Base-by-base conservation (phyloP, 257 asterid species). In the Handroanthus guayacan region DNA sequence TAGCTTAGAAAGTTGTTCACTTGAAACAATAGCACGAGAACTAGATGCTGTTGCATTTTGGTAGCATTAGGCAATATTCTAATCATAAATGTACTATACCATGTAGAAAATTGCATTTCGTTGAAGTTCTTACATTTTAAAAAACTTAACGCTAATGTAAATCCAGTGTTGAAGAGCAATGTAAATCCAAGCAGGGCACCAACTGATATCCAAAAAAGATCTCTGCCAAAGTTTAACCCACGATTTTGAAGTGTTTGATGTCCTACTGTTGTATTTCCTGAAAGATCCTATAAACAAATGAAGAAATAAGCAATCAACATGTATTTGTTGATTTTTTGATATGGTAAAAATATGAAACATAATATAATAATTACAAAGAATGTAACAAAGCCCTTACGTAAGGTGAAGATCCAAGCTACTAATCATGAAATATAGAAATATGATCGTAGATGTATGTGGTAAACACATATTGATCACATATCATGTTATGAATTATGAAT, bases 111-210 rank as follows among this genome's bases (percentile, higher is more conserved):
- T 51, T 71, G 55, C 45, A 41, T 34, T 69, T 17, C 45, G 17
- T 51, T 17, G 13, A 9, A 31, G 72, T 66, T 66, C 77, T 76
- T 76, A 87, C 91, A 73, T 56, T 81, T 78, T 38, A 87, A 73
- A 58, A 72, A 83, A 52, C 78, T 85, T 11, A 87, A 77, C 78
- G 91, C 89, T 65, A 85, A 54, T 6, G 71, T 69, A 74, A 78
- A 85, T 31, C 89, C 88, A 39, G 74, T 57, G 69, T 87, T 83
- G 54, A 87, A 83, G 43, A 81, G 60, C 17, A 83, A 11, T 6
- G 81, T 31, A 67, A 85, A 73, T 11, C 89, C 86, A 38, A 79
- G 60, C 18, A 87, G 75, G 62, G 85, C 91, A 71, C 81, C 87
- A 67, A 87, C 17, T 56, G 89, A 82, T 57, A 77, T 72, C 91